These are phyloP conservation scores for Aspergillus versicolor DNA, from an alignment of 2,329 filamentous ascomycete genomes.

Conservation along the genomic window DNA sequence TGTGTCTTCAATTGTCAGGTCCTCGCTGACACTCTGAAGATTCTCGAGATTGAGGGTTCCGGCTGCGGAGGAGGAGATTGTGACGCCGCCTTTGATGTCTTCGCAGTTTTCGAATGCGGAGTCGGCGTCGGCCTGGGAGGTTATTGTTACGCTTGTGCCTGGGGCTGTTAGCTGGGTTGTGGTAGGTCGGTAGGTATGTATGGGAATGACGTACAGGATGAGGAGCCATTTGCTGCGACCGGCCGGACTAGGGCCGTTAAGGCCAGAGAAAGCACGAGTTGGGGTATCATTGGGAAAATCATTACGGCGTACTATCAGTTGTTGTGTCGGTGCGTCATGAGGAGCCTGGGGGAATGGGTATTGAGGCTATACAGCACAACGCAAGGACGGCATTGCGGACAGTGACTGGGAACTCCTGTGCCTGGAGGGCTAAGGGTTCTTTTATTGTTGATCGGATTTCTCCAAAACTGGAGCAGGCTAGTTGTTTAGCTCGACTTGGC, in stretches of 20 bases:
- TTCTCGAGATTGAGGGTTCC: slow-evolving; percentile 43
- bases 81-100: slow-evolving; percentile 41
- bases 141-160: slow-evolving; percentile 47
- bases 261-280: neutral
- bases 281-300: slow-evolving; percentile 6
- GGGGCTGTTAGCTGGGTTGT: neutral
- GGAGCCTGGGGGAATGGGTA: neutral
- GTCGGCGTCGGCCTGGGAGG: slow-evolving; percentile 28
- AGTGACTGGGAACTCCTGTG: neutral
- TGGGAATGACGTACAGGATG: neutral
- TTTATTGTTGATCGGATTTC: neutral
- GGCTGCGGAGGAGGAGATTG: slow-evolving; percentile 39
- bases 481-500: neutral
- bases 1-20: slow-evolving; percentile 19
- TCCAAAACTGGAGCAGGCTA: neutral
- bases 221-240: neutral
- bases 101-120: slow-evolving; percentile 36
- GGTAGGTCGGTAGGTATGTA: neutral
- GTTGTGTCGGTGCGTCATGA: neutral
- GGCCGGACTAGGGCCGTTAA: neutral
- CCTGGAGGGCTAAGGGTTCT: neutral
- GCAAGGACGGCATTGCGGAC: neutral
- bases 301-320: neutral
- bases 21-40: slow-evolving; percentile 29
- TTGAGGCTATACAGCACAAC: neutral